These are phyloP conservation scores for thale cress (Arabidopsis thaliana) DNA, from an alignment of 345 rosid species.

Conservation along the genomic window TAIR10.1 NC_003075.7:12256001-12256500, in stretches of 20 bases:
- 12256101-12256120: not conserved
- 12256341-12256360: slow-evolving; percentile 48
- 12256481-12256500: slow-evolving; percentile 45
- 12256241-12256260: not conserved
- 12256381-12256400: slow-evolving; percentile 62
- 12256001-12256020: slow-evolving; percentile 26
- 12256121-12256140: not conserved
- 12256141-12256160: not conserved
- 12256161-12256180: not conserved
- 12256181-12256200: not conserved
- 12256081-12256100: not conserved
- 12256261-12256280: not conserved
- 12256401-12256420: slow-evolving; percentile 58
- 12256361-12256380: slow-evolving; percentile 60
- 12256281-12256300: not conserved
- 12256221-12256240: not conserved
- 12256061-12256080: not conserved
- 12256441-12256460: slow-evolving; percentile 38
- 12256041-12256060: not conserved
- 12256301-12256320: not conserved
- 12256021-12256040: slow-evolving; percentile 9
- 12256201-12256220: slow-evolving; percentile 10
- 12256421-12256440: slow-evolving; percentile 61
- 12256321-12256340: slow-evolving; percentile 50
- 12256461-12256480: slow-evolving; percentile 20